Base-by-base conservation (phyloP, 2,329 filamentous ascomycete genomes). In the Periconia sp. region DNA sequence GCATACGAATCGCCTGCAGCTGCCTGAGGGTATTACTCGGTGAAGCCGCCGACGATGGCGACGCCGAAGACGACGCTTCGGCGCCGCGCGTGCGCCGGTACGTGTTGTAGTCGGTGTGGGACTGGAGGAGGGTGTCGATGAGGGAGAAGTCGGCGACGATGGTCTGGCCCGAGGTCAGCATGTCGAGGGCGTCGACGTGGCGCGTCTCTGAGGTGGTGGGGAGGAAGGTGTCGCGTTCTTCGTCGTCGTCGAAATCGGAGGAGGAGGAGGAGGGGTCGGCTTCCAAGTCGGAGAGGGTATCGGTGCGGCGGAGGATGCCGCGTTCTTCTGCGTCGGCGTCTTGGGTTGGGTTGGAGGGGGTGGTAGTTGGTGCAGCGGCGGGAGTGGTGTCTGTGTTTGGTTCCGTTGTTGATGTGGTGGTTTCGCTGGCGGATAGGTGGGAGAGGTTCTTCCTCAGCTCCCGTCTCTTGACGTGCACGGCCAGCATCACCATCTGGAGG, bases 251-350 rank as follows among this genome's bases (percentile, higher is more conserved):
- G 20, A 11, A 14, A 14, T 33, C 31, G 23, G 8, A 27, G 23
- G 23, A 27, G 23, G 23, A 27, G 23, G 23, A 27, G 23, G 23
- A 27, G 8, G 23, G 23, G 56, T 79, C 77, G 41, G 75, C 70
- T 45, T 74, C 76, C 9, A 75, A 64, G 56, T 66, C 69, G 52
- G 61, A 72, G 52, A 67, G 63, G 37, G 66, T 68, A 30, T 73
- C 70, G 48, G 64, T 69, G 71, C 74, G 54, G 50, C 77, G 76
- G 17, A 78, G 61, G 2, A 84, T 67, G 1, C 84, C 84, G 30
- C 82, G 77, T 67, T 87, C 85, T 71, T 87, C 85, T 6, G 79
- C 74, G 58, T 87, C 84, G 52, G 82, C 75, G 61, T 85, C 82
- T 63, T 86, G 84, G 14, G 65, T 15, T 59, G 54, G 15, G 55